Conservation (phyloP, 2,329 filamentous ascomycete genomes). For the Ascomycota sp. region DNA sequence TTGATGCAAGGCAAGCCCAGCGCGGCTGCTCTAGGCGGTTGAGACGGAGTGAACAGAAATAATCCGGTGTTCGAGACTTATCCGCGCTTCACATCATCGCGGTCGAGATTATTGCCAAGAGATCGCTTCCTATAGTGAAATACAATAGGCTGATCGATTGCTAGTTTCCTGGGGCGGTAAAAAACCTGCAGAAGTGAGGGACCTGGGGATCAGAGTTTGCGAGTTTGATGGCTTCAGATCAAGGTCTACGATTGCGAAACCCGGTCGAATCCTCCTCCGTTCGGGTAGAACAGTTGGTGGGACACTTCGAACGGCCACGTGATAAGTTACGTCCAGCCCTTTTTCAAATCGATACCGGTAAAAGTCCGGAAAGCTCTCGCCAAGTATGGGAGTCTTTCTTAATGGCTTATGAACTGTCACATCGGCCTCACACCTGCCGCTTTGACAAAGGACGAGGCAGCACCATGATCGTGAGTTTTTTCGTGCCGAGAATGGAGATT, state of each 20-base stretch:
- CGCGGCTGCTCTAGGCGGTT: constrained; percentile 8
- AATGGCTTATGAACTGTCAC: too few relatives aligned
- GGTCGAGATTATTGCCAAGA: constrained; percentile 10
- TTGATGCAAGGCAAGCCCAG: constrained; percentile 1
- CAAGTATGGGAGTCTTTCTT: too few relatives aligned
- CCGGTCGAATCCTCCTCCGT: constrained; percentile 5
- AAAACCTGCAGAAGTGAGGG: too few relatives aligned
- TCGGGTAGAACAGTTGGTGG: constrained; percentile 17
- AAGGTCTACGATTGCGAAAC: constrained; percentile 3
- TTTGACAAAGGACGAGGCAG: too few relatives aligned
- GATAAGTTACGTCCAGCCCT: constrained; percentile 11
- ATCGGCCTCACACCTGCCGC: too few relatives aligned
- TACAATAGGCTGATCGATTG: too few relatives aligned
- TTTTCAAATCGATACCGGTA: constrained; percentile 4
- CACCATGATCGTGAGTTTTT: too few relatives aligned
- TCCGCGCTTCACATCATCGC: constrained; percentile 19
- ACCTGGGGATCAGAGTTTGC: constrained; percentile 2
- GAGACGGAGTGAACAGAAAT: constrained; percentile 9
- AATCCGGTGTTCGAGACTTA: constrained; percentile 10
- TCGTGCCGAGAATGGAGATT: not conserved
- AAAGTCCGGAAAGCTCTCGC: too few relatives aligned
- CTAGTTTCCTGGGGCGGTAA: too few relatives aligned
- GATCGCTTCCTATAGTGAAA: too few relatives aligned
- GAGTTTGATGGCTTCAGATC: constrained; percentile 1
- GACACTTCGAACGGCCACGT: constrained; percentile 19